phyloP scores from a whole-genome alignment of 1,139 yeast species.

The Suhomyces anneliseae region DNA sequence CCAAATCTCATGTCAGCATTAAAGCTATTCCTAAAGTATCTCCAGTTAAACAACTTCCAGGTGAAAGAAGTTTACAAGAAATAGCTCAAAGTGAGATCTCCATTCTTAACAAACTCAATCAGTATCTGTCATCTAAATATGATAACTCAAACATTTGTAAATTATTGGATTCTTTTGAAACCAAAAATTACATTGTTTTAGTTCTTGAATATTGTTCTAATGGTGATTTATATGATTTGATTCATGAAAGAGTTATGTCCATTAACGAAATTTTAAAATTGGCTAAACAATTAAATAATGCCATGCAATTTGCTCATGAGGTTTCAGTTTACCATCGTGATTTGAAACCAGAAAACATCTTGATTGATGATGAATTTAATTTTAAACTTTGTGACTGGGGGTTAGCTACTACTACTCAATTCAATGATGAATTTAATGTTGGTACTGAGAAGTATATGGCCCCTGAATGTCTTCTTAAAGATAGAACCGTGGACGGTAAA shows the following conservation, averaged over 20 bases:
- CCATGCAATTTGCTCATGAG: constrained; percentile 42
- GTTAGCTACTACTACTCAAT: constrained; percentile 40
- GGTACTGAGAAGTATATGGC: constrained; percentile 63
- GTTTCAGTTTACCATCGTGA: constrained; percentile 53
- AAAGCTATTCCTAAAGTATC: constrained; percentile 41
- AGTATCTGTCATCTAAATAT: constrained; percentile 27
- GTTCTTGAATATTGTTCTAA: constrained; percentile 51
- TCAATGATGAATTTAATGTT: constrained; percentile 46
- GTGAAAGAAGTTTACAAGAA: constrained; percentile 15
- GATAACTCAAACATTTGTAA: constrained; percentile 46
- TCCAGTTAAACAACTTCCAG: constrained; percentile 16
- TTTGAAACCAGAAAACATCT: constrained; percentile 55
- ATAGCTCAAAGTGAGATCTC: constrained; percentile 51
- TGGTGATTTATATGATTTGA: constrained; percentile 53
- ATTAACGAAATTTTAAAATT: constrained; percentile 15
- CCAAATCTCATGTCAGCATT: constrained; percentile 26
- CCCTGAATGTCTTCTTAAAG: constrained; percentile 41
- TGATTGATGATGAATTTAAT: constrained; percentile 38
- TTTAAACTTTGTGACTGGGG: constrained; percentile 62
- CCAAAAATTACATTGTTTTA: constrained; percentile 40
- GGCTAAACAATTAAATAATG: constrained; percentile 39
- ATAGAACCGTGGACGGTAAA: constrained; percentile 19
- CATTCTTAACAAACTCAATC: constrained; percentile 36
- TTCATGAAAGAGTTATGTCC: constrained; percentile 22
- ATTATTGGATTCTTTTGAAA: constrained; percentile 43